Base-by-base conservation (phyloP, 352 stramenopile genomes). In the Phytophthora uliginosa region DNA sequence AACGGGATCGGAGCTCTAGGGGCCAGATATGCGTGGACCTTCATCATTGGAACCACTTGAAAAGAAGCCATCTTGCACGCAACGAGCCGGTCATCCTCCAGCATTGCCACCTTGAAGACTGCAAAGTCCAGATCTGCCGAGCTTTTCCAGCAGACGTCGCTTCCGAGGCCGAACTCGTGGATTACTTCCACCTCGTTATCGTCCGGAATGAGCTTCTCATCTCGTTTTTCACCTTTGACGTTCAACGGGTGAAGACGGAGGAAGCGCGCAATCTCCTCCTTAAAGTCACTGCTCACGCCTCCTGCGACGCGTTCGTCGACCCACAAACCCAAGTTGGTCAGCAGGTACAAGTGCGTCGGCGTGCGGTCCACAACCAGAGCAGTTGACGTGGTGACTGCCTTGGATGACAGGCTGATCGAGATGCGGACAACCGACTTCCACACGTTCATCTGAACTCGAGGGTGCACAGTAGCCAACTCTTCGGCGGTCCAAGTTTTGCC, bases 111-210 rank as follows among this genome's bases (percentile, higher is more conserved):
- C 74, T 78, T 31, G n/a, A 75, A 68, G 48, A 75, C 71, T 31
- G 72, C 72, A 42, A 69, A 76, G 34, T 76, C 67, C 42, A 73
- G 60, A 45, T 58, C 58, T 34, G 64, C 65, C 24, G 66, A 74
- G 71, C 71, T 68, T 59, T 54, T 36, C 71, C 71, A 78, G 55
- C 71, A 78, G 17, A 78, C 28, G 59, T 36, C 66, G 70, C 53
- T 59, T 10, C 56, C 58, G 63, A 75, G 57, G 22, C 9, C 47
- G 45, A 78, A 74, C 38, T 40, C 55, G 66, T 28, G 59, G 7
- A 78, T 59, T 71, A 10, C 26, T 40, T 57, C 20, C 55, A 53
- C 33, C 55, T 24, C 17, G 17, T 15, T 51, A 13, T 42, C 36
- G 13, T 33, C 36, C 12, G 36, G 34, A 36, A 10, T 15, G 12